phyloP scores from a whole-genome alignment of 371 early-diverging fungal species.

The Parasitella parasitica region DNA sequence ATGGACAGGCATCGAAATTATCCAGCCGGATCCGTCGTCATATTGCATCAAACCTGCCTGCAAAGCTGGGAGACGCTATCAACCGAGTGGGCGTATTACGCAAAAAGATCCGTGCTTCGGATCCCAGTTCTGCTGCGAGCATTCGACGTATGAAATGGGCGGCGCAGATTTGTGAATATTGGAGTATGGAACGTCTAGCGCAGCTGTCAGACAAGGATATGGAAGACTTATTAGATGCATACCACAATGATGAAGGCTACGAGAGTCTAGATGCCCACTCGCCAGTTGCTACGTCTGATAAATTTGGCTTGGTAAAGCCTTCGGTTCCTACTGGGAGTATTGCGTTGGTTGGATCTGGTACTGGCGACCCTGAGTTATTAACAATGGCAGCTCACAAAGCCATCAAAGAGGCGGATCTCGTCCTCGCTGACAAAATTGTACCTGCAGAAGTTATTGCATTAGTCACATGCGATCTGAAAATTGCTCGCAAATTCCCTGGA shows the following conservation, averaged over 20 bases:
- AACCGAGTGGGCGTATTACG: slow-evolving; percentile 62
- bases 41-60: slow-evolving; percentile 57
- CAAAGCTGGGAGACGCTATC: slow-evolving; percentile 62
- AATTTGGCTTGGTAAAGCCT: background rate
- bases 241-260: slow-evolving; percentile 64
- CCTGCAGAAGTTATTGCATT: slow-evolving; percentile 67
- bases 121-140: slow-evolving; percentile 53
- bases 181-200: slow-evolving; percentile 66
- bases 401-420: slow-evolving; percentile 73
- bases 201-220: slow-evolving; percentile 61
- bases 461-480: slow-evolving; percentile 55
- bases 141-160: slow-evolving; percentile 73
- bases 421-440: slow-evolving; percentile 85
- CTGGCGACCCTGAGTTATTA: slow-evolving; percentile 81
- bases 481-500: slow-evolving; percentile 76
- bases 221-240: slow-evolving; percentile 60
- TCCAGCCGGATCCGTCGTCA: slow-evolving; percentile 68
- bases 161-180: slow-evolving; percentile 72
- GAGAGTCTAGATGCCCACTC: slow-evolving; percentile 27
- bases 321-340: slow-evolving; percentile 28
- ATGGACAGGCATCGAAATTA: slow-evolving; percentile 76
- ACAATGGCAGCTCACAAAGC: slow-evolving; percentile 74
- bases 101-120: slow-evolving; percentile 52
- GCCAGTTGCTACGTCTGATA: background rate
- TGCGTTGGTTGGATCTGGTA: slow-evolving; percentile 85